Percentiles rank a stretch among this genome's conserved stretches.
Conservation (phyloP, 164 flowering plant genomes). For the Warburgia ugandensis region DNA sequence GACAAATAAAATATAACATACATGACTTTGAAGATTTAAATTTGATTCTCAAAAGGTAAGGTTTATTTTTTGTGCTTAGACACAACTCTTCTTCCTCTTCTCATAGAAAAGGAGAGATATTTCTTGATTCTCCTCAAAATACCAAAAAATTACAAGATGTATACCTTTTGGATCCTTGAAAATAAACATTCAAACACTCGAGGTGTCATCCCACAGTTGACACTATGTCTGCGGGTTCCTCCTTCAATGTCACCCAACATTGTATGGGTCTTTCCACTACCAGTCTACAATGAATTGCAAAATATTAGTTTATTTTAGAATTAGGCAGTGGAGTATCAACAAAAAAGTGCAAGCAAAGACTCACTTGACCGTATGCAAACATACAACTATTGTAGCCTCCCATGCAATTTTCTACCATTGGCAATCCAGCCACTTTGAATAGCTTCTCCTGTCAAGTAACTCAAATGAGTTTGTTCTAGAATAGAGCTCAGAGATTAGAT, state of each 20-base stretch:
- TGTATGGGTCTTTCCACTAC: conserved; percentile 98
- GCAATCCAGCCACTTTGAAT: conserved; percentile 89
- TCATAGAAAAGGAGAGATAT: too few species aligned
- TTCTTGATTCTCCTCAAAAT: too few species aligned
- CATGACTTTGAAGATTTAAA: too few species aligned
- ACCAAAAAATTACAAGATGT: neutral
- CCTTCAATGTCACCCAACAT: conserved; percentile 98
- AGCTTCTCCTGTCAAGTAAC: conserved; percentile 62
- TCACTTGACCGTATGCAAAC: conserved; percentile 99
- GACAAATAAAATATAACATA: too few species aligned
- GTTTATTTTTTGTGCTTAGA: too few species aligned
- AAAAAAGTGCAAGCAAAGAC: conserved; percentile 5
- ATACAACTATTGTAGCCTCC: conserved; percentile 97
- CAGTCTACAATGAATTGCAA: conserved; percentile 78
- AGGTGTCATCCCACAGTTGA: conserved; percentile 95
- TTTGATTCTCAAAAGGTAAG: too few species aligned
- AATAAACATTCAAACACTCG: conserved; percentile 86
- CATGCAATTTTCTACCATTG: conserved; percentile 96
- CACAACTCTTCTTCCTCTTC: too few species aligned
- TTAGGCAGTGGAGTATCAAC: neutral
- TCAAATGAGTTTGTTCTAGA: neutral
- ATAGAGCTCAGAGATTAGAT: neutral
- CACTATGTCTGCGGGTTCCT: conserved; percentile 86
- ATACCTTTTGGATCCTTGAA: conserved; percentile 90
- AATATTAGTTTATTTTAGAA: neutral